Percentiles rank a stretch among this genome's conserved stretches.
Conservation (phyloP, 2,329 filamentous ascomycete genomes). For the Paramyrothecium sp. region DNA sequence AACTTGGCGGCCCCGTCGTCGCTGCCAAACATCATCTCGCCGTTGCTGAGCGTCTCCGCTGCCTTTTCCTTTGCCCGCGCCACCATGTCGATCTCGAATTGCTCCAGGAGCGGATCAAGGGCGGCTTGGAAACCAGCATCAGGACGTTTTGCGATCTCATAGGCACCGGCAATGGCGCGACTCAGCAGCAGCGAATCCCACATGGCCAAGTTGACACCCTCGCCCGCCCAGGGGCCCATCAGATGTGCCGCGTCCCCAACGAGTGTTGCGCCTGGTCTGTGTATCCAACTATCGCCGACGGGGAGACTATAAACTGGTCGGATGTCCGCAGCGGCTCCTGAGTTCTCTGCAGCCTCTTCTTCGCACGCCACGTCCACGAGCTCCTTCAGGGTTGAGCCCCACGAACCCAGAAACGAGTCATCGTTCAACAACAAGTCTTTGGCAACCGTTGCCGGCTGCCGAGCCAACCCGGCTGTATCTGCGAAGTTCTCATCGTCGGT, state of each 20-base stretch:
- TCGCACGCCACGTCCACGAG: too few relatives aligned
- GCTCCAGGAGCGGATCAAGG: too few relatives aligned
- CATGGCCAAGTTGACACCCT: constrained; percentile 54
- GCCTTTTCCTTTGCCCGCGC: too few relatives aligned
- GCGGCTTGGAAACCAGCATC: too few relatives aligned
- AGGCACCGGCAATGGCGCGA: too few relatives aligned
- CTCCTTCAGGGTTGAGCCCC: constrained; percentile 15
- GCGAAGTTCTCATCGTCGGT: constrained; percentile 19
- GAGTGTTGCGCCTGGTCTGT: constrained; percentile 41
- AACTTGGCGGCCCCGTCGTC: too few relatives aligned
- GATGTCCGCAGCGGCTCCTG: constrained; percentile 11
- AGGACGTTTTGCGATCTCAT: too few relatives aligned
- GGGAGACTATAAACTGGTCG: constrained; percentile 38
- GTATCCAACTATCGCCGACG: constrained; percentile 38
- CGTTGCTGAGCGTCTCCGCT: too few relatives aligned
- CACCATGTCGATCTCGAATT: too few relatives aligned
- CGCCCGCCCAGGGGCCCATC: constrained; percentile 49
- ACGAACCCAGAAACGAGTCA: constrained; percentile 18
- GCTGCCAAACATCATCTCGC: too few relatives aligned
- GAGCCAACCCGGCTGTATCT: too few relatives aligned
- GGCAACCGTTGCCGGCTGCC: too few relatives aligned
- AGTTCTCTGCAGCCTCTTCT: constrained; percentile 8
- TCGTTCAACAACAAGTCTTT: constrained; percentile 15
- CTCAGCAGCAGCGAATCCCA: constrained; percentile 46
- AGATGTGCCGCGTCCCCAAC: constrained; percentile 56